These are phyloP conservation scores for Lichtheimia ornata DNA, from an alignment of 371 early-diverging fungal genomes.

Conservation along the genomic window DNA sequence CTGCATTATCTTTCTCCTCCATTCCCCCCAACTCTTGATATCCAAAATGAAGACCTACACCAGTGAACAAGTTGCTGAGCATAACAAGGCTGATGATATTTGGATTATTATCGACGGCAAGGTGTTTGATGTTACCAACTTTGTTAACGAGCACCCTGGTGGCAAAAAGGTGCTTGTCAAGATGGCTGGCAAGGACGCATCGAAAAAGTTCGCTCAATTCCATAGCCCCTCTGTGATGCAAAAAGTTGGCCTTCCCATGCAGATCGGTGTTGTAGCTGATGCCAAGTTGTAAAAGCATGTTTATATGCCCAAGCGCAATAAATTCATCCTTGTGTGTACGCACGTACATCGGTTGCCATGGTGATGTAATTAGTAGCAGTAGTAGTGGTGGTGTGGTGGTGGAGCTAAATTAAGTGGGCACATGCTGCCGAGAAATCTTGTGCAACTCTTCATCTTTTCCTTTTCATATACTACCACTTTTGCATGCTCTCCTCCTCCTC, in stretches of 20 bases:
- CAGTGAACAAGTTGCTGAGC: conserved; percentile 73
- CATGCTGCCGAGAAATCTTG: too few species aligned
- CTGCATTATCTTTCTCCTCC: too few species aligned
- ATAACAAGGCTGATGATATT: conserved; percentile 71
- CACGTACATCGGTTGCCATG: not conserved
- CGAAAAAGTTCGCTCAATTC: conserved; percentile 86
- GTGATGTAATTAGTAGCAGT: not conserved
- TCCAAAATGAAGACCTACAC: conserved; percentile 41
- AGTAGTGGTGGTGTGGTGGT: not conserved
- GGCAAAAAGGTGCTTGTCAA: conserved; percentile 76
- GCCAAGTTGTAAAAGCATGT: conserved; percentile 31
- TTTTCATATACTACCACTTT: not conserved
- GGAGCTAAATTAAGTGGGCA: not conserved
- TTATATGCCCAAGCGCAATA: not conserved
- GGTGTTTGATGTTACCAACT: conserved; percentile 89
- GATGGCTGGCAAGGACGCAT: conserved; percentile 86
- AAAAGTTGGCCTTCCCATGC: conserved; percentile 60
- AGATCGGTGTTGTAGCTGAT: conserved; percentile 60
- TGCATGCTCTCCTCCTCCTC: not conserved
- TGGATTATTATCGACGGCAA: conserved; percentile 87
- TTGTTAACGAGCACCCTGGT: conserved; percentile 89
- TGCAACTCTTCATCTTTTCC: too few species aligned
- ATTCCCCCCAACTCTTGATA: too few species aligned
- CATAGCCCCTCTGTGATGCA: conserved; percentile 71
- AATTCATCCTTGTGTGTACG: not conserved